These are phyloP conservation scores for Zalaria sp. DNA, from an alignment of 2,329 filamentous ascomycete species.

Conservation along the genomic window DNA sequence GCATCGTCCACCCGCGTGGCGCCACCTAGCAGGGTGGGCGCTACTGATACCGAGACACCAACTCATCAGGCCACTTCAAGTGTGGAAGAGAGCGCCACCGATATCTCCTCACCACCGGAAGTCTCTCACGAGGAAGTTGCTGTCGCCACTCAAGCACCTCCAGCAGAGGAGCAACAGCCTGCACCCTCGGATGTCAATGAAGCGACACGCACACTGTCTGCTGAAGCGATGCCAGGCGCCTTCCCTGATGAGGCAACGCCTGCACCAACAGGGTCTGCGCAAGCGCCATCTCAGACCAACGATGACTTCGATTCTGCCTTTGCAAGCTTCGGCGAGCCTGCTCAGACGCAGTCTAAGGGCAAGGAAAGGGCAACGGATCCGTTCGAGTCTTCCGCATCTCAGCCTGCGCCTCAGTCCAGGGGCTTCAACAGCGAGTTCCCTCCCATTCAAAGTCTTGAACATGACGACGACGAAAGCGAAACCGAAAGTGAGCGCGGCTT, in stretches of 20 bases:
- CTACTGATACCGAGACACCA: not conserved
- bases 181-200: too few species aligned
- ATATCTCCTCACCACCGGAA: too few species aligned
- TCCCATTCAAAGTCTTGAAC: conserved; percentile 75
- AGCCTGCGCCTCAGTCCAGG: conserved; percentile 20
- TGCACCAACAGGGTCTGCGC: not conserved
- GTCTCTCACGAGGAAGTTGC: too few species aligned
- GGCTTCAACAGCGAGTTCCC: conserved; percentile 56
- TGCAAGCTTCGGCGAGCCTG: conserved; percentile 48
- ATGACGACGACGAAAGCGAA: conserved; percentile 72
- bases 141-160: too few species aligned
- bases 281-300: conserved; percentile 34
- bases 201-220: too few species aligned
- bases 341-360: conserved; percentile 8
- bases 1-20: conserved; percentile 45
- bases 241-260: conserved; percentile 22
- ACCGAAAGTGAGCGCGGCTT: conserved; percentile 63
- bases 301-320: conserved; percentile 80
- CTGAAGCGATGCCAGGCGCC: conserved; percentile 31
- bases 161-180: too few species aligned
- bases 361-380: conserved; percentile 13
- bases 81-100: too few species aligned
- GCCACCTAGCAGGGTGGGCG: conserved; percentile 16
- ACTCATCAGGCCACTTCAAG: too few species aligned
- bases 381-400: conserved; percentile 34